Base-by-base conservation (phyloP, 768 basidiomycete genomes). In the Psilocybe subaeruginosa region DNA sequence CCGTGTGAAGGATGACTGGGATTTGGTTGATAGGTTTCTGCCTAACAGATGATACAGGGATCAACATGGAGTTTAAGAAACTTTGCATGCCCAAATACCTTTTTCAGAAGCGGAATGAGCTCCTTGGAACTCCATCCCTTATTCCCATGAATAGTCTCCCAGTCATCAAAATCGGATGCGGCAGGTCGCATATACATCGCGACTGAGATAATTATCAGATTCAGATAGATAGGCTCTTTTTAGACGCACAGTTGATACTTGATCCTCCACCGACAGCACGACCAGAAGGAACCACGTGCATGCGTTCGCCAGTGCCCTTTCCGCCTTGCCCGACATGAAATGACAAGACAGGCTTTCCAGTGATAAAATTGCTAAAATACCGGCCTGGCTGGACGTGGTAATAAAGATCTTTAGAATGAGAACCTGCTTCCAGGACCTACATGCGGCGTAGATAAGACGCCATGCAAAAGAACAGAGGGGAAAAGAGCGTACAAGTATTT, bases 161-260 rank as follows among this genome's bases (percentile, higher is more conserved):
- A 89, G 53, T 84, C 84, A 63, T 90, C 85, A 51, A 84, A 88
- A 67, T 90, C 89, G 0, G 86, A 88, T 1, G 85, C 82, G 7
- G 83, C 71, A 12, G 85, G 81, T 27, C 88, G 81, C 0, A 80
- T 82, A 62, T 88, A 89, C 77, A 84, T 77, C 68, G 78, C 77
- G 61, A 81, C 81, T 82, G 14, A 2, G 19, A 48, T 17, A 14
- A 41, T 4, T 50, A 23, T 64, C n/a, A 47, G 60, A n/a, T 35
- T 3, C 39, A 57, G 16, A 4, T 31, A 19, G 7, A 33, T 6
- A 37, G 6, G 14, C 23, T 8, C 5, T 2, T 59, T 16, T 19
- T 23, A 23, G 23, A 67, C 80, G 54, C 50, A 86, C 87, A 85
- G 64, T 89, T 90, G 16, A 89, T 79, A 55, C 76, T 74, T 0